Evolutionary conservation across 1,284 basidiomycete species (phyloP).

Genomic region (Calocybe gambosa): DNA sequence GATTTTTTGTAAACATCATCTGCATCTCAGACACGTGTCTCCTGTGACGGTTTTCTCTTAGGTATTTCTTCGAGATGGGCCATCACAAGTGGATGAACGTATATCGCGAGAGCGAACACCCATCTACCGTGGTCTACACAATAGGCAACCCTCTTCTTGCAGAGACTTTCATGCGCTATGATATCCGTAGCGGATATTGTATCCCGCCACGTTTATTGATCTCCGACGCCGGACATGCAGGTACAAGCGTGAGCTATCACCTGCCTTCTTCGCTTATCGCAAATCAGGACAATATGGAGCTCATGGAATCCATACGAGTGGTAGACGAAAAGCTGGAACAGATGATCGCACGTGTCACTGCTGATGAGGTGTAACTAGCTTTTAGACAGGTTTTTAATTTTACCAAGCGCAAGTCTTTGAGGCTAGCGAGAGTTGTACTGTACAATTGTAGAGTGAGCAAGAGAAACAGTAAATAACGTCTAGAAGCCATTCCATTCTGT

Average conservation of each 20-base stretch:
- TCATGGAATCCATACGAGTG: constrained; percentile 29
- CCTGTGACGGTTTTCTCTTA: constrained; percentile 15
- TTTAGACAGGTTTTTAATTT: background rate
- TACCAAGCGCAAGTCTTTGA: too few relatives aligned
- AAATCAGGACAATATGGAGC: constrained; percentile 17
- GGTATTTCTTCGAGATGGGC: constrained; percentile 38
- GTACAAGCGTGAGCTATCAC: constrained; percentile 43
- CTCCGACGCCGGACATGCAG: constrained; percentile 30
- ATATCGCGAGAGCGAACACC: constrained; percentile 25
- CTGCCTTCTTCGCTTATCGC: constrained; percentile 35
- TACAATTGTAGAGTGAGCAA: background rate
- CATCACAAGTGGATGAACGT: constrained; percentile 37
- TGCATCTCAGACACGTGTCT: background rate
- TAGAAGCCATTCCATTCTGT: constrained; percentile 3
- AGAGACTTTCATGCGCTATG: constrained; percentile 38
- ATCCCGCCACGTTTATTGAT: constrained; percentile 46
- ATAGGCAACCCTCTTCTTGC: constrained; percentile 52
- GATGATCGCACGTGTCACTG: constrained; percentile 30
- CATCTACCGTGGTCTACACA: constrained; percentile 36
- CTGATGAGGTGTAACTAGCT: constrained; percentile 8
- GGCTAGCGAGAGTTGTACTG: background rate
- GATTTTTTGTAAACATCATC: constrained; percentile 39
- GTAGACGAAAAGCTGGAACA: constrained; percentile 42
- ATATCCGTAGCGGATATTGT: constrained; percentile 36
- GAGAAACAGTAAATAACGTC: background rate